Base-by-base conservation (phyloP, 2,329 filamentous ascomycete genomes). In the Paecilomyces sp. region DNA sequence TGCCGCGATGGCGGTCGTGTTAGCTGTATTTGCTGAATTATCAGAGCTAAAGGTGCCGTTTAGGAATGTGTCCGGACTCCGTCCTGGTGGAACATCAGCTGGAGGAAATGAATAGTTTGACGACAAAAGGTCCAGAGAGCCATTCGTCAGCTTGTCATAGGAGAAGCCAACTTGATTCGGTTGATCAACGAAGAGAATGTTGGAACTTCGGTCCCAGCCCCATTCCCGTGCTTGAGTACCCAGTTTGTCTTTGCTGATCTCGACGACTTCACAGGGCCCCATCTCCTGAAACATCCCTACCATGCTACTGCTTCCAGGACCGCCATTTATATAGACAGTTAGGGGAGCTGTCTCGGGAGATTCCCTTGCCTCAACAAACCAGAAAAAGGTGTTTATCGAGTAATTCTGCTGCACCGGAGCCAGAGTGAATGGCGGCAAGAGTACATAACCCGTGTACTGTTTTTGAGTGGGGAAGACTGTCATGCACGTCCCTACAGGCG, bases 41-140 rank as follows among this genome's bases (percentile, higher is more conserved):
- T 80, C 74, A 31, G 85, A 84, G 61, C 82, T 79, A 67, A 89
- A 90, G 0, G 88, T 89, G 56, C 87, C 88, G 65, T 89, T 88
- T 57, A 83, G 67, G 60, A 73, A 76, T 31, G 68, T 76, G 69
- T 72, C 66, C 5, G 24, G 31, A 11, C 68, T 74, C 22, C 66
- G 58, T 13, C 63, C 65, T 15, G 58, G 31, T 25, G 74, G 71
- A 53, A 65, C 61, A 22, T 60, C 54, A 4, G 64, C 65, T 0
- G 73, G 71, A 7, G 76, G 74, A 34, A 67, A 65, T 47, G 63
- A 63, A 47, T 73, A 64, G 6, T 66, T 64, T 30, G 70, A 66
- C 25, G 67, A 66, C 13, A 75, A 55, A n/a, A 78, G 67, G 59
- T 78, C 70, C 18, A 76, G 64, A n/a, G 76, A 75, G 8, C 65